Evolutionary conservation across 2,329 filamentous ascomycete genomes (phyloP).

Genomic region (Colletotrichum nymphaeae): DNA sequence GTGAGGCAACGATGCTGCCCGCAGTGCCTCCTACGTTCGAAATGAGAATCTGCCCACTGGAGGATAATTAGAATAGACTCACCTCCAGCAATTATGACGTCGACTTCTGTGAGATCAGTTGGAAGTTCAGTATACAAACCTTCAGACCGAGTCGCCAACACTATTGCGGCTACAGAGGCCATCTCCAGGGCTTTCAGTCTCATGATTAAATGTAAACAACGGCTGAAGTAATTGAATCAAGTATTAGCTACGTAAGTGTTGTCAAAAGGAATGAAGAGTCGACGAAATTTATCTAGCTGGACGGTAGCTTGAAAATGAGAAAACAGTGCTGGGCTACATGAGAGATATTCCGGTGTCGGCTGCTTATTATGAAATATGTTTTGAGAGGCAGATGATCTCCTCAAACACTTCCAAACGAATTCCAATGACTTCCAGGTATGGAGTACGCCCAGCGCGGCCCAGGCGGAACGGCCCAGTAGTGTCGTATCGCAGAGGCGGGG

Average conservation of each 20-base stretch:
- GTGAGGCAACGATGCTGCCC: conserved; percentile 42
- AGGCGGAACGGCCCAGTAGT: not conserved
- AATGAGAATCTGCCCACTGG: not conserved
- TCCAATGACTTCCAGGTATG: not conserved
- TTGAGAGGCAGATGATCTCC: not conserved
- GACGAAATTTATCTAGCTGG: not conserved
- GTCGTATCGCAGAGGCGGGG: not conserved
- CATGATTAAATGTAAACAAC: not conserved
- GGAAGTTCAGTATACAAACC: conserved; percentile 38
- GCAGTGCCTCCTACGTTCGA: conserved; percentile 41
- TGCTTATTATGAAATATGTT: not conserved
- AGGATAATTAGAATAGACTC: conserved; percentile 14
- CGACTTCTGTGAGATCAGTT: conserved; percentile 54
- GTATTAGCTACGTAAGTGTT: no score
- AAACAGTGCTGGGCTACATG: not conserved
- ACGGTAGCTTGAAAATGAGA: not conserved
- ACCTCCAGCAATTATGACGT: conserved; percentile 64
- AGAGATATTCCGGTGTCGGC: not conserved
- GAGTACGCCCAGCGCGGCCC: not conserved
- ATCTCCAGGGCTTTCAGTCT: not conserved
- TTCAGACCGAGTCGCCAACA: conserved; percentile 23
- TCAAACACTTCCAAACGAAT: no score
- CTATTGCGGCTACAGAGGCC: not conserved
- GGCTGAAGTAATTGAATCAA: no score
- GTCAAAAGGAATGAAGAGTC: not conserved